A percentile compares a stretch with the other conserved stretches of the same genome.
phyloP scores from a whole-genome alignment of 768 basidiomycete genomes.

The Boletus rufocinnamomeus region DNA sequence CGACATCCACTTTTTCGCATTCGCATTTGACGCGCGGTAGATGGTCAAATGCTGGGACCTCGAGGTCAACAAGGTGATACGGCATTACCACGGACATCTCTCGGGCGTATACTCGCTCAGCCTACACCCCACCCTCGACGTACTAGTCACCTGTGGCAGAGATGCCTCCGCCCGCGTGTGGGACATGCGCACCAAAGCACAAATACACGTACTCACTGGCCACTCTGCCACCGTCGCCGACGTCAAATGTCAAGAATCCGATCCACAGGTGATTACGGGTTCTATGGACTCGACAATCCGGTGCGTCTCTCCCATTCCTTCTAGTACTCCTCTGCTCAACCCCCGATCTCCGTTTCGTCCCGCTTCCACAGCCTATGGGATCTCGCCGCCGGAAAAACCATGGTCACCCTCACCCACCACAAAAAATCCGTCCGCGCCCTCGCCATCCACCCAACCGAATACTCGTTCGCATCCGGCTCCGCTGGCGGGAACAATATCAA shows the following conservation, averaged over 20 bases:
- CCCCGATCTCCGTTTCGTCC: not conserved
- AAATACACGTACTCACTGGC: conserved; percentile 89
- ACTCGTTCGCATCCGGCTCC: conserved; percentile 92
- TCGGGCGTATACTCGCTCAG: conserved; percentile 96
- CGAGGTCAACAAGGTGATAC: conserved; percentile 98
- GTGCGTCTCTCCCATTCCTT: conserved; percentile 39
- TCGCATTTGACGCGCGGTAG: conserved; percentile 40
- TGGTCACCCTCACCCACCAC: conserved; percentile 97
- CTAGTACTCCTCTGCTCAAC: not conserved
- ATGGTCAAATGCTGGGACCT: conserved; percentile 99
- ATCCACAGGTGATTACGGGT: conserved; percentile 97
- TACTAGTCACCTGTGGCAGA: conserved; percentile 93
- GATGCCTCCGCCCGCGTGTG: conserved; percentile 97
- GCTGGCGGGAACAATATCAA: conserved; percentile 99
- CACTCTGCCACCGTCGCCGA: conserved; percentile 96
- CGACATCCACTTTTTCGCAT: not conserved
- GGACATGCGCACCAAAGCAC: conserved; percentile 99
- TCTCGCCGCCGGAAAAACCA: conserved; percentile 95
- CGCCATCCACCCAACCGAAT: conserved; percentile 95
- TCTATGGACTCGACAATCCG: conserved; percentile 98
- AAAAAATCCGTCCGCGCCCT: conserved; percentile 96
- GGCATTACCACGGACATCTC: conserved; percentile 97
- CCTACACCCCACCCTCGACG: conserved; percentile 93
- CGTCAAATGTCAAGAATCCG: conserved; percentile 94
- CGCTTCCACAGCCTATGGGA: conserved; percentile 77